Conservation (phyloP, 208 protist species). For the Acanthamoeba quina region DNA sequence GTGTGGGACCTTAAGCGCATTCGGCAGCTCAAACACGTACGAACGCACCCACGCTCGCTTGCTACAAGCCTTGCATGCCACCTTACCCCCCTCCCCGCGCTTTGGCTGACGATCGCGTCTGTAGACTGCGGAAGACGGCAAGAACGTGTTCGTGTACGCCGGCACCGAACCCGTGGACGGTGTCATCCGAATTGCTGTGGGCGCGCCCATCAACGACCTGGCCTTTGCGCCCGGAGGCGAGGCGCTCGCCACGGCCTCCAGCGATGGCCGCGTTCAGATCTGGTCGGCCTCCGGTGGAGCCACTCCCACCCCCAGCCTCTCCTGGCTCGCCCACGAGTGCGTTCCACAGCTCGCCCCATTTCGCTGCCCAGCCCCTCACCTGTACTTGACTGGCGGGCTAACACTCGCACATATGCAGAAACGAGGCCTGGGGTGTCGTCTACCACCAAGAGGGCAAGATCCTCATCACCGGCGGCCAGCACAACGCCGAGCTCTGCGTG, state of each 20-base stretch:
- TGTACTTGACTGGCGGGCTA: neutral
- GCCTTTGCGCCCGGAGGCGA: conserved; percentile 10
- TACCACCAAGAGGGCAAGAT: neutral
- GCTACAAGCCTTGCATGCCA: neutral
- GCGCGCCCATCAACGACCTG: conserved; percentile 51
- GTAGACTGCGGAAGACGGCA: neutral
- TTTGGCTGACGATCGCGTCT: neutral
- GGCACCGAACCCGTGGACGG: neutral
- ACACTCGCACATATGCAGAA: neutral
- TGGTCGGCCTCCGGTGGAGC: neutral
- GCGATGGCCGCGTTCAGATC: conserved; percentile 47
- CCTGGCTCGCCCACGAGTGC: conserved; percentile 25
- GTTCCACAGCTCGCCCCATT: neutral
- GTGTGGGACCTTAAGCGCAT: conserved; percentile 56
- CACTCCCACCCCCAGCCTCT: conserved; percentile 1
- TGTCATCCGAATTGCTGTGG: conserved; percentile 23
- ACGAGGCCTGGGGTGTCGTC: neutral
- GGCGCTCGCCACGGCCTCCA: conserved; percentile 28
- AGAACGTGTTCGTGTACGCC: neutral
- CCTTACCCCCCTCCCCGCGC: neutral
- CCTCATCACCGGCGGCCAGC: conserved; percentile 26
- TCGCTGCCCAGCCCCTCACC: neutral
- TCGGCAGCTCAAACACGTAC: neutral
- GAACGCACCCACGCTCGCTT: neutral
- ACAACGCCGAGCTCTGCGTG: conserved; percentile 59